Evolutionary conservation across 768 basidiomycete species (phyloP), one percentile per base, ranked within the genome.

Genomic region (Suillus ampliporus): DNA sequence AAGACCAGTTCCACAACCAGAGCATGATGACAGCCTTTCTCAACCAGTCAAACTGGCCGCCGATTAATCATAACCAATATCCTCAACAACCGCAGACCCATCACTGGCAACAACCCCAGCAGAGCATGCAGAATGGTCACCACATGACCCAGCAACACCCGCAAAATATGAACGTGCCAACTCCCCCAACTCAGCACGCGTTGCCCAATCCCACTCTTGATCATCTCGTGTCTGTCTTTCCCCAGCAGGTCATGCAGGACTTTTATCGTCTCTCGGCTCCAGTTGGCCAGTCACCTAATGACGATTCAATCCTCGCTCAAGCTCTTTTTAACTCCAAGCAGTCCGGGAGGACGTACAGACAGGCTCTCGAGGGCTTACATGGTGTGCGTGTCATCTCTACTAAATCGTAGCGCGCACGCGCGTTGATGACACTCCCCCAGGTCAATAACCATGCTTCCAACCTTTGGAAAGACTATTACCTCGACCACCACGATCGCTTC

Each of bases 381-480:
- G 86, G 87, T 37, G 89, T 90, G 71, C 66, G 86, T 76, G 59
- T 13, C 2, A 21, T 47, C 58, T 61, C n/a, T 31, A 8, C 47
- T 23, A n/a, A 26, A 40, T 56, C 26, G 11, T 31, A 26, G 50
- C 47, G 23, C 40, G 37, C 61, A 35, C 26, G 31, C 15, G 64
- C 38, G 62, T 46, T 52, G 1, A 62, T 66, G 5, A 67, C 28
- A 34, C 54, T 28, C 37, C 37, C 53, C 59, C 38, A 82, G 82
- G 73, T 79, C 52, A 81, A 84, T 47, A 78, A 79, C 31, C 82
- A 84, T 43, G 72, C 78, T 13, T 83, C 89, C 41, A 86, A 81
- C 71, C 74, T 89, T 26, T 92, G 90, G 90, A 92, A 91, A 69
- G 91, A 92, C 67, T 91, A 91, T 70, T 92, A 89, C 67, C 80